These are phyloP conservation scores for Areca catechu DNA, from an alignment of 176 grass and related monocot genomes.

Conservation along the genomic window DNA sequence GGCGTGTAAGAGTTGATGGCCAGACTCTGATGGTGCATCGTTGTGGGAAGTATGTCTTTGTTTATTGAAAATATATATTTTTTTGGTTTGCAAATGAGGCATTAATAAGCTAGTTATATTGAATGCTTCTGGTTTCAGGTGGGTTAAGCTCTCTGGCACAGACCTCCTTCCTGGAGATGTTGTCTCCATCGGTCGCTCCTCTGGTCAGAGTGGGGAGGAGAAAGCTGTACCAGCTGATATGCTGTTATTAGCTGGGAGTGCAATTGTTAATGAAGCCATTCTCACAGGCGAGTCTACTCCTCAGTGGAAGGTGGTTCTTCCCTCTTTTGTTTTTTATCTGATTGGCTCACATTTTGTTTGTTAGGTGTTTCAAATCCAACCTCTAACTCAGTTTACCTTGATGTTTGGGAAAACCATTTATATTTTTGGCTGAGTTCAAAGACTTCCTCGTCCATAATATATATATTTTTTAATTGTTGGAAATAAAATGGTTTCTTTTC, in stretches of 20 bases:
- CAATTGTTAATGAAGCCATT: slow-evolving; percentile 98
- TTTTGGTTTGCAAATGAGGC: too few relatives aligned
- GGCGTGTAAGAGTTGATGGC: slow-evolving; percentile 96
- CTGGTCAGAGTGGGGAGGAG: slow-evolving; percentile 56
- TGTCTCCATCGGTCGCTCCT: too few relatives aligned
- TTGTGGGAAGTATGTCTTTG: slow-evolving; percentile 11
- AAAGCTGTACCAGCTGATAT: slow-evolving; percentile 97
- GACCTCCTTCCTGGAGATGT: too few relatives aligned
- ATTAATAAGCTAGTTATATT: too few relatives aligned
- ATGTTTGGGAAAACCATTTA: too few relatives aligned
- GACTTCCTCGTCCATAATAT: not conserved
- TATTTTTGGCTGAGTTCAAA: too few relatives aligned
- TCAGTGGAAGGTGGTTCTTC: slow-evolving; percentile 71
- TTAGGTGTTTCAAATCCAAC: too few relatives aligned
- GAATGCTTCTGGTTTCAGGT: too few relatives aligned
- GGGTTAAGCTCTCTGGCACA: too few relatives aligned
- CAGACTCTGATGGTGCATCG: slow-evolving; percentile 76
- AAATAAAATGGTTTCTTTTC: too few relatives aligned
- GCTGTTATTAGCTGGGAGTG: slow-evolving; percentile 78
- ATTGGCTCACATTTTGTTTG: not conserved
- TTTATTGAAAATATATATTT: too few relatives aligned
- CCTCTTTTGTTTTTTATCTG: not conserved
- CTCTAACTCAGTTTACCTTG: too few relatives aligned
- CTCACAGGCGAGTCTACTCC: slow-evolving; percentile 99
- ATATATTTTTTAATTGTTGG: not conserved